Base-by-base conservation (phyloP, 345 rosid species). In the Psidium guajava region DNA sequence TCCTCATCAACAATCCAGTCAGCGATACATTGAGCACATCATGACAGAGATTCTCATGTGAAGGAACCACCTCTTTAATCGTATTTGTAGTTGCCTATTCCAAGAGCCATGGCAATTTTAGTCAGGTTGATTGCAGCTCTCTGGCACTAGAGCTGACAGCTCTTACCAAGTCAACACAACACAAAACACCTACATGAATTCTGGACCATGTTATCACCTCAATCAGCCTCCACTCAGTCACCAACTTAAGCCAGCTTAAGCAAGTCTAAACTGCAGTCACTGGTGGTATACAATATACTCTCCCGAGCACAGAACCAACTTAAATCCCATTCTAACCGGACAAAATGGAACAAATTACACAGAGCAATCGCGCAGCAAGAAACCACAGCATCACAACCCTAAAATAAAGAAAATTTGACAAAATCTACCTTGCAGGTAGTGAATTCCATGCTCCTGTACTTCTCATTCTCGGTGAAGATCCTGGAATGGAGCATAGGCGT, bases 401-500 rank as follows among this genome's bases (percentile, higher is more conserved):
- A 69, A 69, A 18, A 18, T 8, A 69, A 69, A 9, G 3, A 4
- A 36, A 54, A 36, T 52, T 36, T 22, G 44, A 24, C 22, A 3
- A 18, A 32, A 55, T 21, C 59, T 83, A 97, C 99, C 95, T 92
- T 86, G 87, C 99, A 97, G 82, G 99, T 96, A 7, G 99, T 92
- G 89, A 97, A 96, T 77, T 97, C 99, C 89, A 91, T 89, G 44
- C 69, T 88, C 8, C 99, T 90, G 82, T 96, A 97, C 91, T 95
- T 97, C 27, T 93, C 97, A 64, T 83, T 92, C 92, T 96, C 98
- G 0, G 89, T 91, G 88, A 97, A 96, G 58, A 95, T 93, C 86
- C 98, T 88, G 3, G 99, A 96, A 91, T 97, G 99, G 75, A 97
- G 88, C 99, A 97, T 97, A 6, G 98, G 99, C 22, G 98, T 95